Evolutionary conservation across 2,329 filamentous ascomycete species (phyloP).

Genomic region (Pyricularia sp.): DNA sequence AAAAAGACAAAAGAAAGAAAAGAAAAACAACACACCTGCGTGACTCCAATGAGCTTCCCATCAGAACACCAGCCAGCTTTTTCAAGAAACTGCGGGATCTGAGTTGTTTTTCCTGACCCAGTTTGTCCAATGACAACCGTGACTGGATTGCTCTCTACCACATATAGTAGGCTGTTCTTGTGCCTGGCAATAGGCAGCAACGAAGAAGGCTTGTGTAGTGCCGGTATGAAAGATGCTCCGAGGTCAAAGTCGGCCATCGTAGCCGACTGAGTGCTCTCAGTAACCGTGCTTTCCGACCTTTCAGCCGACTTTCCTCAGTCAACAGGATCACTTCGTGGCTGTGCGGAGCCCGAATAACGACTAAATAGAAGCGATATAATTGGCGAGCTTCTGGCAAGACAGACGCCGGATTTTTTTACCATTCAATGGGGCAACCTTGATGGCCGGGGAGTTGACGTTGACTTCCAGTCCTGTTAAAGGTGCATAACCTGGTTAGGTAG

Average conservation of each 20-base stretch:
- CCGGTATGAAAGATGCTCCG: conserved; percentile 58
- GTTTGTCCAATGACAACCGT: conserved; percentile 91
- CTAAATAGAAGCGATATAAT: neutral
- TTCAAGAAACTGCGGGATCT: conserved; percentile 86
- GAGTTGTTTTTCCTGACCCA: conserved; percentile 91
- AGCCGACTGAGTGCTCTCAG: neutral
- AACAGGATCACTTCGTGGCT: neutral
- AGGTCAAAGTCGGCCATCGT: conserved; percentile 49
- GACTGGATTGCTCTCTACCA: conserved; percentile 74
- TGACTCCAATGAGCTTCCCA: conserved; percentile 77
- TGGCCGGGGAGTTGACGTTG: neutral
- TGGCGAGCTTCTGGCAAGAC: neutral
- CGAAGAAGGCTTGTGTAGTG: conserved; percentile 75
- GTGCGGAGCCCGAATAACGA: neutral
- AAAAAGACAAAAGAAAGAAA: neutral
- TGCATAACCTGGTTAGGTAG: too few relatives aligned
- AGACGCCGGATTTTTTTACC: neutral
- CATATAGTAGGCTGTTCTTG: conserved; percentile 69
- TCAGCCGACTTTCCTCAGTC: neutral
- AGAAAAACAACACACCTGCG: conserved; percentile 58
- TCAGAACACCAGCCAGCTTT: conserved; percentile 80
- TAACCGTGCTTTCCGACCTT: neutral
- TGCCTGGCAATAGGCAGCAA: conserved; percentile 84
- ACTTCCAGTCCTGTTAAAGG: neutral
- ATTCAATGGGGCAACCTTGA: neutral